Evolutionary conservation across 768 basidiomycete species (phyloP).

Genomic region (Amanita brunnescens): DNA sequence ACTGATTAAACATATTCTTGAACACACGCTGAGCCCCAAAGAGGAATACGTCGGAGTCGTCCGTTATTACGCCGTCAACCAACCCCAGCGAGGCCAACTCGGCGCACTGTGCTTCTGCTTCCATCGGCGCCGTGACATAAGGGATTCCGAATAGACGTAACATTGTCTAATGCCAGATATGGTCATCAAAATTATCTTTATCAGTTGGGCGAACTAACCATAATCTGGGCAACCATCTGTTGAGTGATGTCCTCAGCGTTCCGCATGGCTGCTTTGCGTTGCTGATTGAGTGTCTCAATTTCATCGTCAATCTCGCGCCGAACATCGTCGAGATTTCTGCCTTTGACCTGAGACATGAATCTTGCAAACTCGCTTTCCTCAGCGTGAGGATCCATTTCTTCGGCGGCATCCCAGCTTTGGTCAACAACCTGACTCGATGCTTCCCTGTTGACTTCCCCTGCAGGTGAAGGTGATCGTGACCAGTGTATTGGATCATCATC

Average conservation of each 20-base stretch:
- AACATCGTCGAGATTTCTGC: slow-evolving; percentile 72
- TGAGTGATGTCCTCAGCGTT: slow-evolving; percentile 94
- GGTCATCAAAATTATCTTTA: neutral
- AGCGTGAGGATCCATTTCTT: slow-evolving; percentile 72
- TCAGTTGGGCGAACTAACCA: slow-evolving; percentile 33
- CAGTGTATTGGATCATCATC: slow-evolving; percentile 17
- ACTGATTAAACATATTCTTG: slow-evolving; percentile 99
- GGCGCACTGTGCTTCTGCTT: slow-evolving; percentile 98
- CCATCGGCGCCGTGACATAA: slow-evolving; percentile 98
- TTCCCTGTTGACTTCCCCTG: slow-evolving; percentile 12
- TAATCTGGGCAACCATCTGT: slow-evolving; percentile 86
- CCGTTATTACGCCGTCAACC: slow-evolving; percentile 97
- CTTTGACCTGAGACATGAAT: slow-evolving; percentile 88
- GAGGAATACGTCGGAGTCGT: slow-evolving; percentile 97
- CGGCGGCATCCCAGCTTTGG: slow-evolving; percentile 72
- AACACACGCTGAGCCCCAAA: slow-evolving; percentile 94
- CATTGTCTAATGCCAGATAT: slow-evolving; percentile 51
- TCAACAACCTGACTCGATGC: slow-evolving; percentile 14
- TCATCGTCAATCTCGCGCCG: slow-evolving; percentile 89
- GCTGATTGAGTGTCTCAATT: slow-evolving; percentile 69
- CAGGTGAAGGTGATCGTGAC: slow-evolving; percentile 29
- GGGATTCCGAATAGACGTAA: slow-evolving; percentile 93
- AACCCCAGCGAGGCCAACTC: slow-evolving; percentile 77
- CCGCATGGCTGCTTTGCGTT: slow-evolving; percentile 82
- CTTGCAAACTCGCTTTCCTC: slow-evolving; percentile 89